These are phyloP conservation scores for Tolypocladium album DNA, from an alignment of 2,329 filamentous ascomycete genomes.

Conservation along the genomic window DNA sequence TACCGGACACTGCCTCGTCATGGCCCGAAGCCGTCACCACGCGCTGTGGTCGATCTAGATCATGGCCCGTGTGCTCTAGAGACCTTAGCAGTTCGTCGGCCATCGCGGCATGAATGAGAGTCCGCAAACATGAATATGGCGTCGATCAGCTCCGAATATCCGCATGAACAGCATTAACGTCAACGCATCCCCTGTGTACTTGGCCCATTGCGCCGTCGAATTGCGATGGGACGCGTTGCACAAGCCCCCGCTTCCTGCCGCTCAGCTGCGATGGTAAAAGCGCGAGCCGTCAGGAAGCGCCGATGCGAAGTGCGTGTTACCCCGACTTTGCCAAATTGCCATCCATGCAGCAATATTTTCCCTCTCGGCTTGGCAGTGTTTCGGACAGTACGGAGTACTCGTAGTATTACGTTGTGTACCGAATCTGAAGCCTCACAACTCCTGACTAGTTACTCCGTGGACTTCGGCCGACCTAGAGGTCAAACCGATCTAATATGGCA, in stretches of 20 bases:
- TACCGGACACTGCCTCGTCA: neutral
- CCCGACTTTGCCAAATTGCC: neutral
- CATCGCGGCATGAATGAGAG: neutral
- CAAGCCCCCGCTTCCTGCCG: slow-evolving; percentile 1
- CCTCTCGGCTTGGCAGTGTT: neutral
- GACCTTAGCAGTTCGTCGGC: neutral
- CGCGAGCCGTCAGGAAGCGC: slow-evolving; percentile 1
- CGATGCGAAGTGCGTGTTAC: neutral
- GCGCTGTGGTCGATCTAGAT: neutral
- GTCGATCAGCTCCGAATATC: neutral
- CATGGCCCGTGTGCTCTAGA: neutral
- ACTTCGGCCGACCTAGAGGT: neutral
- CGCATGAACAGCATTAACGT: neutral
- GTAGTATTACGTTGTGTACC: too few relatives aligned
- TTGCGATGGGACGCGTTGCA: slow-evolving; percentile 6
- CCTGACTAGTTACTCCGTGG: neutral
- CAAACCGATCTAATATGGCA: neutral
- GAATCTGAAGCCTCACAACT: too few relatives aligned
- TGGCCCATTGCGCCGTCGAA: slow-evolving; percentile 1
- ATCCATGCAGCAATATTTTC: neutral
- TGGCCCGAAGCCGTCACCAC: neutral
- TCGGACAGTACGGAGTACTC: too few relatives aligned
- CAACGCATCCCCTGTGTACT: neutral
- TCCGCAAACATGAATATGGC: neutral
- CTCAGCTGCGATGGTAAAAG: slow-evolving; percentile 1